Evolutionary conservation across 73 alveolate species (phyloP).

Genomic region (Symbiodinium pilosum): DNA sequence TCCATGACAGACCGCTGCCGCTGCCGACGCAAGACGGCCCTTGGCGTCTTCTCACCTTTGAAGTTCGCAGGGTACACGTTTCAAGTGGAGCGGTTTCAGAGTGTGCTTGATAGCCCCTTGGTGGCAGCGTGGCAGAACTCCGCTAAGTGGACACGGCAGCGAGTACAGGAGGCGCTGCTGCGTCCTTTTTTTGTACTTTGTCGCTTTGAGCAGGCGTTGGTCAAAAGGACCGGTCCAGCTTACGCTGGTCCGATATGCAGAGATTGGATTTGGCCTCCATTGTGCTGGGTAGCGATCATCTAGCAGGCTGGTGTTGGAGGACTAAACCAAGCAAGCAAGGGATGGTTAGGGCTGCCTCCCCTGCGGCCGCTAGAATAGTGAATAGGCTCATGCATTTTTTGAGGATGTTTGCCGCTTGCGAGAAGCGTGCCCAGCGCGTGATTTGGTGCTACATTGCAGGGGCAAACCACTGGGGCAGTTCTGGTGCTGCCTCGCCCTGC

Average conservation of each 20-base stretch:
- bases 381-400: not conserved
- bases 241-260: not conserved
- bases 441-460: not conserved
- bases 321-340: not conserved
- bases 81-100: not conserved
- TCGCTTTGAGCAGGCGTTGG: not conserved
- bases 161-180: not conserved
- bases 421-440: not conserved
- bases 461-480: conserved; percentile 3
- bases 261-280: not conserved
- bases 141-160: not conserved
- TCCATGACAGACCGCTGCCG: not conserved
- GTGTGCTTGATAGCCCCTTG: not conserved
- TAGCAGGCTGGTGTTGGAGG: not conserved
- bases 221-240: not conserved
- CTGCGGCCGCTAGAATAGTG: not conserved
- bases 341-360: not conserved
- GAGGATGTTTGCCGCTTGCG: not conserved
- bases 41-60: not conserved
- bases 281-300: not conserved
- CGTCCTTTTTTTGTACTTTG: not conserved
- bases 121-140: not conserved
- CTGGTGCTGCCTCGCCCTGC: conserved; percentile 6
- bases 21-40: not conserved
- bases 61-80: not conserved